phyloP scores from a whole-genome alignment of 2,329 filamentous ascomycete genomes.

The Calycina marina region DNA sequence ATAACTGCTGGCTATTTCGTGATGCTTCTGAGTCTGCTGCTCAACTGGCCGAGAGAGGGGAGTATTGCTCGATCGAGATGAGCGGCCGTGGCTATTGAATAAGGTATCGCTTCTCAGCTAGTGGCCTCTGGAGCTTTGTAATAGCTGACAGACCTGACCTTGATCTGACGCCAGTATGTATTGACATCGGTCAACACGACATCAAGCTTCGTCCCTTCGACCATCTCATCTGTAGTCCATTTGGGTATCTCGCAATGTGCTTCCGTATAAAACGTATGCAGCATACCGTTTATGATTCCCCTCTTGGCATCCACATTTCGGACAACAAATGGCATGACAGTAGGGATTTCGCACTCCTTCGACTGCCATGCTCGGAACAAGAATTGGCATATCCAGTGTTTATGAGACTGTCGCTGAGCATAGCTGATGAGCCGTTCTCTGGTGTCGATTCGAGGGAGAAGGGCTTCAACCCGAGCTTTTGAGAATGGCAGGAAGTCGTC shows the following conservation, averaged over 20 bases:
- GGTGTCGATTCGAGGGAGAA: conserved; percentile 16
- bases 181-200: conserved; percentile 41
- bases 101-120: too few species aligned
- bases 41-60: too few species aligned
- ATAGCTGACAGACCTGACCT: conserved; percentile 29
- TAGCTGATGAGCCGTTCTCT: conserved; percentile 16
- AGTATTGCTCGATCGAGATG: too few species aligned
- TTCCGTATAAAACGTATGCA: conserved; percentile 5
- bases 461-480: conserved; percentile 14
- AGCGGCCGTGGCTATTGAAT: too few species aligned
- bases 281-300: background rate
- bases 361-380: conserved; percentile 44
- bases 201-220: conserved; percentile 37
- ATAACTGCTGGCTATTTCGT: too few species aligned
- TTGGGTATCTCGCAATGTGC: conserved; percentile 6
- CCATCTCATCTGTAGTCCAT: conserved; percentile 25
- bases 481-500: conserved; percentile 20
- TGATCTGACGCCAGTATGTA: conserved; percentile 30
- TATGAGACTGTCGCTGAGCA: conserved; percentile 19
- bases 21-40: too few species aligned
- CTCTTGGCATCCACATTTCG: conserved; percentile 1
- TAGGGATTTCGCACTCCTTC: conserved; percentile 32
- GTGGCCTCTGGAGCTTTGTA: too few species aligned
- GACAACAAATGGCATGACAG: conserved; percentile 25
- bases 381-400: conserved; percentile 43